phyloP scores from a whole-genome alignment of 768 basidiomycete genomes.

The Suillus discolor region DNA sequence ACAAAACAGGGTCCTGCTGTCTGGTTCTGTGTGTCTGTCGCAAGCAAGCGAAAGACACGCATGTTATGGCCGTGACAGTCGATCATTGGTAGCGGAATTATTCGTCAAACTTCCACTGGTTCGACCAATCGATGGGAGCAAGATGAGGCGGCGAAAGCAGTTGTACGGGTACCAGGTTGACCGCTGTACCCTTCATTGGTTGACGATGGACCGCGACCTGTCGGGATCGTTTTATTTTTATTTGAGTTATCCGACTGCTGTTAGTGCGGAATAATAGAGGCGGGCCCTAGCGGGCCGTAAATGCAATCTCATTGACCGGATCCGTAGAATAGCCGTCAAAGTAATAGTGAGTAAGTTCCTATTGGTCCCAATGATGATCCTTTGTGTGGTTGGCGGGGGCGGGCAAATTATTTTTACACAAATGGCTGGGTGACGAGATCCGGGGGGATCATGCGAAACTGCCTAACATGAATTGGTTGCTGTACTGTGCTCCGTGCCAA shows the following conservation, averaged over 20 bases:
- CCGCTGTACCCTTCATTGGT: neutral
- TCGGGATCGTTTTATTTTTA: neutral
- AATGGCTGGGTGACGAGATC: neutral
- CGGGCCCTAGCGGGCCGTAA: neutral
- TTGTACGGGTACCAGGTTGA: neutral
- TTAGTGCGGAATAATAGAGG: neutral
- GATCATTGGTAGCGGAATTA: neutral
- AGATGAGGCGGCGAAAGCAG: neutral
- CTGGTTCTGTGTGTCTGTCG: neutral
- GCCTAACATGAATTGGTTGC: neutral
- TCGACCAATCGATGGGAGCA: neutral
- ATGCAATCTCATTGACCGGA: neutral
- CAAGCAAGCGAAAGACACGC: neutral
- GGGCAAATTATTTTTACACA: neutral
- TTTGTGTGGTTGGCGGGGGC: neutral
- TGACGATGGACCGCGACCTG: neutral
- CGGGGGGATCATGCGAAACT: neutral
- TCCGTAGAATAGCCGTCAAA: neutral
- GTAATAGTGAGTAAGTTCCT: neutral
- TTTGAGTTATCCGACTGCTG: neutral
- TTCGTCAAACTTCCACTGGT: neutral
- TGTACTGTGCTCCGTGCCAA: neutral
- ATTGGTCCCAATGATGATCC: neutral
- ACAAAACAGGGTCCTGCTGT: neutral
- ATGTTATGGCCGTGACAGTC: neutral